Conservation (phyloP, 192 early-diverging fungal species). For the Dispira parvispora region DNA sequence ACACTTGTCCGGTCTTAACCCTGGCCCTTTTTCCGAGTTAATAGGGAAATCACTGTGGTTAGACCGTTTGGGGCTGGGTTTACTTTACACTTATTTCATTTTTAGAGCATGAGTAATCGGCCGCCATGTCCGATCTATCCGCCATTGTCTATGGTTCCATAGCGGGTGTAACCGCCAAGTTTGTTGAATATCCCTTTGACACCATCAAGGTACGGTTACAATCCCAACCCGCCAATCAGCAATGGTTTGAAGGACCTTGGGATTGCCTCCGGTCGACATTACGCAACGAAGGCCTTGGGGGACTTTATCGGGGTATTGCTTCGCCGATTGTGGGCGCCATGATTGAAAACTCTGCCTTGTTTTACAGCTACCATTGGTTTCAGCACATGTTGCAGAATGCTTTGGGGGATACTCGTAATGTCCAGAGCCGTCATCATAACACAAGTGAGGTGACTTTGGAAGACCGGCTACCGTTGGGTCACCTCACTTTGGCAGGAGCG, state of each 20-base stretch:
- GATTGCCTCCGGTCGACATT: constrained; percentile 69
- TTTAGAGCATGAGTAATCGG: no score
- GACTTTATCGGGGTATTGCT: constrained; percentile 82
- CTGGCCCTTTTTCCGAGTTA: no score
- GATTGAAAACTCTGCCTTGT: constrained; percentile 84
- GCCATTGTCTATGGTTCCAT: constrained; percentile 21
- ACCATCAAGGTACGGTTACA: constrained; percentile 90
- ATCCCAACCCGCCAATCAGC: constrained; percentile 44
- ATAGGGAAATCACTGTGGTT: no score
- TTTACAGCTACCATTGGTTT: constrained; percentile 73
- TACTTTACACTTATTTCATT: no score
- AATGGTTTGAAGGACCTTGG: constrained; percentile 54
- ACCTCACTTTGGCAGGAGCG: constrained; percentile 66
- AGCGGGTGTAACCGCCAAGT: constrained; percentile 79
- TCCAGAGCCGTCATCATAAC: neutral
- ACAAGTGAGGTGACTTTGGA: constrained; percentile 13
- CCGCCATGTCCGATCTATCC: neutral
- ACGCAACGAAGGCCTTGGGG: constrained; percentile 56
- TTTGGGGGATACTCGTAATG: neutral
- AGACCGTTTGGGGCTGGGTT: no score
- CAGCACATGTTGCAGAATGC: constrained; percentile 48
- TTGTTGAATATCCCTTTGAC: constrained; percentile 93
- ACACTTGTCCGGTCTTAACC: no score
- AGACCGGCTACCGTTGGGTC: constrained; percentile 34
- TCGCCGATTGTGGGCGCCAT: constrained; percentile 86